Conservation (phyloP, 2,329 filamentous ascomycete species). For the Curvularia sp. region DNA sequence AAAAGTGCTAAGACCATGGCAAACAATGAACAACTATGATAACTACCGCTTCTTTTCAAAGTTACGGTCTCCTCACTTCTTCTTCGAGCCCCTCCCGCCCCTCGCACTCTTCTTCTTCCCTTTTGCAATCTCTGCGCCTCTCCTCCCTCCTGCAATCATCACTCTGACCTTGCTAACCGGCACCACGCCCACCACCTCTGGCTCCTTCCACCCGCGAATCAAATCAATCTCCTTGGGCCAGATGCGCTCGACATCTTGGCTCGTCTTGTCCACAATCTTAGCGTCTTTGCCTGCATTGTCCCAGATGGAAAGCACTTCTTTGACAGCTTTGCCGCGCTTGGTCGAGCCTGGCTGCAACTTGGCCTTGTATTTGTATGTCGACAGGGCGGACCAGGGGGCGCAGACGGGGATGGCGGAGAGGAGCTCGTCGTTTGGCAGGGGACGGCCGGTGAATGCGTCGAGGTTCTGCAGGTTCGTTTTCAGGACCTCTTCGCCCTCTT, state of each 20-base stretch:
- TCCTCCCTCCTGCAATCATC: conserved; percentile 65
- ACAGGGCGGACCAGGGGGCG: conserved; percentile 68
- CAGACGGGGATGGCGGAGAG: conserved; percentile 69
- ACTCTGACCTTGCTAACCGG: conserved; percentile 82
- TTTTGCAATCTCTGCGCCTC: conserved; percentile 39
- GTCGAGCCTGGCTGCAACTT: conserved; percentile 89
- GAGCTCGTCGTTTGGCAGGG: conserved; percentile 82
- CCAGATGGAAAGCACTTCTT: conserved; percentile 88
- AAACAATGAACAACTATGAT: no score
- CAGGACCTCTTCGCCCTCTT: conserved; percentile 65
- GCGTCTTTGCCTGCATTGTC: conserved; percentile 65
- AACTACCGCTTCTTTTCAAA: no score
- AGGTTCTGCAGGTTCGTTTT: conserved; percentile 53
- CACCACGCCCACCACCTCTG: conserved; percentile 80
- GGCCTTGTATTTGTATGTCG: conserved; percentile 87
- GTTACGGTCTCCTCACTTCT: conserved; percentile 19
- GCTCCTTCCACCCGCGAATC: conserved; percentile 78
- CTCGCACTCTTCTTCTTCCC: conserved; percentile 39
- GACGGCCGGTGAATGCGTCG: conserved; percentile 77
- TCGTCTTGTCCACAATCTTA: conserved; percentile 54
- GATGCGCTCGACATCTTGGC: conserved; percentile 71
- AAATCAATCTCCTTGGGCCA: conserved; percentile 88
- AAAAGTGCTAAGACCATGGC: no score
- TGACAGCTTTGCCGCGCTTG: conserved; percentile 95
- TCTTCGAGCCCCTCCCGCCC: conserved; percentile 44